These are phyloP conservation scores for Scortechinia acanthostroma DNA, from an alignment of 2,329 filamentous ascomycete species.

Conservation along the genomic window DNA sequence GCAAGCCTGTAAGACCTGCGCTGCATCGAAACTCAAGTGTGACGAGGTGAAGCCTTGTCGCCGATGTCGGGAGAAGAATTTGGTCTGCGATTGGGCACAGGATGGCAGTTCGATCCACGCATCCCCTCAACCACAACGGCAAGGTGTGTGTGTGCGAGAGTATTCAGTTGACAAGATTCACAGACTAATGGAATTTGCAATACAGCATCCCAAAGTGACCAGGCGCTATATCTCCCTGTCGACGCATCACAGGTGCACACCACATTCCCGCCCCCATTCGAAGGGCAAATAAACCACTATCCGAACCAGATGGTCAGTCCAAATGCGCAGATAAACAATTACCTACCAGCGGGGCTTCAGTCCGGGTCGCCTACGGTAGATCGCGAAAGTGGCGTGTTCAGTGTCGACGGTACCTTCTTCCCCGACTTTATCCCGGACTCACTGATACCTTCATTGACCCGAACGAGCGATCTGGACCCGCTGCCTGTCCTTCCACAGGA, in stretches of 20 bases:
- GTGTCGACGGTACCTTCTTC: background rate
- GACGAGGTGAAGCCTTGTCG: slow-evolving; percentile 5
- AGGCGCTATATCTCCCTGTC: background rate
- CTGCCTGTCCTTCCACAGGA: background rate
- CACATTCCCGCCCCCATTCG: background rate
- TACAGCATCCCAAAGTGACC: background rate
- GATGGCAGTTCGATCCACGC: background rate
- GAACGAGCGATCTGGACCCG: background rate
- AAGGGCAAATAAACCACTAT: too few species aligned
- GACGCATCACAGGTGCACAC: background rate
- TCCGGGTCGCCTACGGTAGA: too few species aligned
- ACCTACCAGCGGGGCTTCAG: background rate
- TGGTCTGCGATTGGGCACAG: slow-evolving; percentile 3
- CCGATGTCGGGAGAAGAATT: slow-evolving; percentile 3
- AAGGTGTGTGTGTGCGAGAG: too few species aligned
- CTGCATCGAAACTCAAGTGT: slow-evolving; percentile 5
- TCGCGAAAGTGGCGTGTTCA: background rate
- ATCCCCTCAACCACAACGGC: background rate
- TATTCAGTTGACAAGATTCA: background rate
- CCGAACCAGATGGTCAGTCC: too few species aligned
- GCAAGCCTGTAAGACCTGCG: slow-evolving; percentile 5
- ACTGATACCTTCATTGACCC: background rate
- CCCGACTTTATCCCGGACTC: background rate
- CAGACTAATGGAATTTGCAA: background rate
- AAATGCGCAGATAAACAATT: background rate